Evolutionary conservation across 352 stramenopile genomes (phyloP).

Genomic region (Globisporangium spiculum): DNA sequence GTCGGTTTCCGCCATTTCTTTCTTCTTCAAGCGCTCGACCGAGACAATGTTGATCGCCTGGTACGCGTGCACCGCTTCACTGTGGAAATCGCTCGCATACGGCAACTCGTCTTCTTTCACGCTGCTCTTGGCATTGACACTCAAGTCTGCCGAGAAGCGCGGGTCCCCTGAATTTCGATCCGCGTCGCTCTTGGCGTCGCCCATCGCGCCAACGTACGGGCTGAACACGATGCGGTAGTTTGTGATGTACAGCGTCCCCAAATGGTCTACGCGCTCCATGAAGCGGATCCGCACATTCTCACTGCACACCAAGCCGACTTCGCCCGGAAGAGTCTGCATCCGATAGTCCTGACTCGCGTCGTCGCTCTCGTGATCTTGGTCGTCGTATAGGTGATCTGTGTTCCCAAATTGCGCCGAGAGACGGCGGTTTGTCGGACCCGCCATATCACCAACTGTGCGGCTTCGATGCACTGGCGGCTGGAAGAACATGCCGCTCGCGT

Average conservation of each 20-base stretch:
- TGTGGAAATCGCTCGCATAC: constrained; percentile 42
- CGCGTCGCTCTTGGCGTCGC: background rate
- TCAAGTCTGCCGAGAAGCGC: constrained; percentile 22
- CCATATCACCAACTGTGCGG: constrained; percentile 12
- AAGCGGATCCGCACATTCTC: constrained; percentile 62
- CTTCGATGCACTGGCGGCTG: constrained; percentile 17
- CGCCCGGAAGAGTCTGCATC: constrained; percentile 61
- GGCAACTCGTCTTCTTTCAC: constrained; percentile 43
- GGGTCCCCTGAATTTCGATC: background rate
- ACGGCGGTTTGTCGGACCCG: background rate
- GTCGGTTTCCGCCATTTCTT: constrained; percentile 74
- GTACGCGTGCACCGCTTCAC: constrained; percentile 44
- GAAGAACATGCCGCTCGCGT: constrained; percentile 26
- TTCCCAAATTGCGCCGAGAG: constrained; percentile 23
- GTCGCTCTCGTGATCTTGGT: constrained; percentile 20
- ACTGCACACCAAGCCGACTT: constrained; percentile 60
- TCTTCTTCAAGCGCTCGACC: constrained; percentile 73
- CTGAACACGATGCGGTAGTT: constrained; percentile 83
- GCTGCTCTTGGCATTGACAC: constrained; percentile 23
- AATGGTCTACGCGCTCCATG: constrained; percentile 44
- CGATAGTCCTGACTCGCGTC: constrained; percentile 18
- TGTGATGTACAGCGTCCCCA: constrained; percentile 69
- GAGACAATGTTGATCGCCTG: constrained; percentile 68
- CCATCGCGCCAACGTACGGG: constrained; percentile 22
- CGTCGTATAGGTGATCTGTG: constrained; percentile 23